Base-by-base conservation (phyloP, 208 protist species). In the Acanthamoeba sp. region DNA sequence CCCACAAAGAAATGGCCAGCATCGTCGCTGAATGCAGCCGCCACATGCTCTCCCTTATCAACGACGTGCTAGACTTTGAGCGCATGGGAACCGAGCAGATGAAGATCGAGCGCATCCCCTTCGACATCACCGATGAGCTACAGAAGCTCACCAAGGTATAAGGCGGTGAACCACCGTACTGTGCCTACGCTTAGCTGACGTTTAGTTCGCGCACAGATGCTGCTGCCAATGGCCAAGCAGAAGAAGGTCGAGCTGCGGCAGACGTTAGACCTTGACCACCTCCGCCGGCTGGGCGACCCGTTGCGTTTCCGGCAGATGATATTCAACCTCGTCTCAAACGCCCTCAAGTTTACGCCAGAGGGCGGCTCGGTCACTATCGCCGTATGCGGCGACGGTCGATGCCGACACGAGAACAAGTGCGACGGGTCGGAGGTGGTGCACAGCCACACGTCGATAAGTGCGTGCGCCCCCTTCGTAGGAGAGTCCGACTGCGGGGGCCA, bases 291-390 rank as follows among this genome's bases (percentile, higher is more conserved):
- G 80, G 94, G 95, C 27, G 95, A 96, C 59, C 55, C 91, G 66
- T 55, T 85, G 36, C n/a, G 89, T 1, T 76, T 93, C 16, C 59
- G 89, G n/a, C 89, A 93, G 32, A 64, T 93, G 38, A 5, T 93
- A 18, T 82, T 82, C 62, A 93, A 93, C 64, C 27, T 93, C 50
- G 45, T 24, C 29, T 82, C 64, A 1, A 93, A 93, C 45, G 64
- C 62, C 4, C 32, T 93, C 57, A 93, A 93, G 89, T 93, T 93
- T 27, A 96, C 95, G 0, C 90, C 57, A 6, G 45, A 82, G 29
- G 64, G 64, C 3, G 89, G 89, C 18, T 32, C 20, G 22, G 36
- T 92, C 87, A 92, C 59, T 2, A 55, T 92, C 50, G 10, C 52
- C 45, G 50, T 89, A 18, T 64, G 73, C 16, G n/a, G 36, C 27